Evolutionary conservation across 164 flowering plant species (phyloP).

Genomic region (Umbilicus rupestris): DNA sequence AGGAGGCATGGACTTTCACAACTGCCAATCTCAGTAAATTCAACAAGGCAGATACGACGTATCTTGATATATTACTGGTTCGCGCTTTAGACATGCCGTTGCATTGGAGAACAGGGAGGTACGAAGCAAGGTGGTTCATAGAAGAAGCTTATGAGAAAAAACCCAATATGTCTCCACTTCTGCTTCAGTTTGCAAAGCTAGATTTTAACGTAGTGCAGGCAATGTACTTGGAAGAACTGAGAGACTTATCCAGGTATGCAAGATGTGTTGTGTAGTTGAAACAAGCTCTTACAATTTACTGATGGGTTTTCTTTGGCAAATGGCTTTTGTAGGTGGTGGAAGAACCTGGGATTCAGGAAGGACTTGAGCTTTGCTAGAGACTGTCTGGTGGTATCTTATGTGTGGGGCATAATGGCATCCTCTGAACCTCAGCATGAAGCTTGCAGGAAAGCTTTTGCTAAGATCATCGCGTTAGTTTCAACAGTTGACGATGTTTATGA

Average conservation of each 20-base stretch:
- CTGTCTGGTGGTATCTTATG: conserved; percentile 20
- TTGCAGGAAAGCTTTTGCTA: conserved; percentile 12
- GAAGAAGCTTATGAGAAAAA: conserved; percentile 15
- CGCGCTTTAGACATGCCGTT: conserved; percentile 30
- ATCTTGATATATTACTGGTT: conserved; percentile 3
- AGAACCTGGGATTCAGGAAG: conserved; percentile 10
- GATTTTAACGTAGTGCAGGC: conserved; percentile 30
- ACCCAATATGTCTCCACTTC: conserved; percentile 9
- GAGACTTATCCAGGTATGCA: conserved; percentile 15
- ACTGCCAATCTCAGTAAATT: conserved; percentile 9
- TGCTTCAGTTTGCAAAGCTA: conserved; percentile 26
- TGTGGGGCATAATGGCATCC: conserved; percentile 14
- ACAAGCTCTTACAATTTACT: too few relatives aligned
- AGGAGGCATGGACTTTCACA: conserved; percentile 17
- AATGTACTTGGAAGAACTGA: conserved; percentile 20
- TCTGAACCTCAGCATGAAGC: conserved; percentile 22
- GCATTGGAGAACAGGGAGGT: conserved; percentile 23
- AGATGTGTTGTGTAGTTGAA: neutral
- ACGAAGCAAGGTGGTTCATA: conserved; percentile 31
- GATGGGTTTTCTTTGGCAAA: too few relatives aligned
- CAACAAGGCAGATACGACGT: neutral
- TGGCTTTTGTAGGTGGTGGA: conserved; percentile 25
- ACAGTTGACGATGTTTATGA: conserved; percentile 33
- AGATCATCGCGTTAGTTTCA: conserved; percentile 12
- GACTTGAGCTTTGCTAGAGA: conserved; percentile 27